These are phyloP conservation scores for Coprinellus aureogranulatus DNA, from an alignment of 768 basidiomycete genomes.

Conservation along the genomic window DNA sequence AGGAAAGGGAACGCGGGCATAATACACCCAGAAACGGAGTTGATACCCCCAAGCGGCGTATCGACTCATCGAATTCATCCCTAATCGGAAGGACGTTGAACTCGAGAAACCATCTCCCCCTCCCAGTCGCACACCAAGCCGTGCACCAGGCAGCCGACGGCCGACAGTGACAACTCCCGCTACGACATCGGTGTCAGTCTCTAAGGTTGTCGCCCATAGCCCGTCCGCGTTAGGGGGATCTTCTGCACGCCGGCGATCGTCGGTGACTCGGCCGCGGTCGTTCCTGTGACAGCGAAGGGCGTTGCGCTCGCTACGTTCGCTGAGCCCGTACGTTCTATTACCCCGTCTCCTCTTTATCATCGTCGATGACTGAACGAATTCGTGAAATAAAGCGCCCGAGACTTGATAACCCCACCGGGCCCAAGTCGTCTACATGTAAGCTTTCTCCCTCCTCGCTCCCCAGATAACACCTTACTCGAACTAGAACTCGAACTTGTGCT, in stretches of 20 bases:
- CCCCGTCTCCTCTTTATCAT: too few species aligned
- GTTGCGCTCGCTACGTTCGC: too few species aligned
- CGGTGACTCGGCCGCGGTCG: slow-evolving; percentile 7
- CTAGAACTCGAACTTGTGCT: too few species aligned
- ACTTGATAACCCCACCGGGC: too few species aligned
- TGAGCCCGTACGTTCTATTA: too few species aligned
- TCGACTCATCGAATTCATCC: slow-evolving; percentile 61
- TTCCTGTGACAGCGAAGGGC: too few species aligned
- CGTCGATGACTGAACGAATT: too few species aligned
- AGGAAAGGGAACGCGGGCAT: slow-evolving; percentile 46
- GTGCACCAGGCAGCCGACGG: slow-evolving; percentile 41
- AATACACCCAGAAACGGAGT: slow-evolving; percentile 27
- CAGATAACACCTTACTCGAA: too few species aligned
- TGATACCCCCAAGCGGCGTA: slow-evolving; percentile 45
- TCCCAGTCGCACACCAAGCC: slow-evolving; percentile 32
- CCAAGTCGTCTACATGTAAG: too few species aligned
- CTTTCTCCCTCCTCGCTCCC: too few species aligned
- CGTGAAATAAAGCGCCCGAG: too few species aligned
- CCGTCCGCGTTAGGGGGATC: slow-evolving; percentile 21
- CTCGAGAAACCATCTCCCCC: slow-evolving; percentile 45
- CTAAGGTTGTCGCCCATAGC: slow-evolving; percentile 37
- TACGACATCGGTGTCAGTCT: slow-evolving; percentile 37
- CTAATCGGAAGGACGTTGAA: slow-evolving; percentile 58
- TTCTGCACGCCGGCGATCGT: not conserved
- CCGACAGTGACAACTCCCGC: slow-evolving; percentile 40